These are phyloP conservation scores for Ustilago hordei DNA, from an alignment of 1,284 basidiomycete species.

Conservation along the genomic window DNA sequence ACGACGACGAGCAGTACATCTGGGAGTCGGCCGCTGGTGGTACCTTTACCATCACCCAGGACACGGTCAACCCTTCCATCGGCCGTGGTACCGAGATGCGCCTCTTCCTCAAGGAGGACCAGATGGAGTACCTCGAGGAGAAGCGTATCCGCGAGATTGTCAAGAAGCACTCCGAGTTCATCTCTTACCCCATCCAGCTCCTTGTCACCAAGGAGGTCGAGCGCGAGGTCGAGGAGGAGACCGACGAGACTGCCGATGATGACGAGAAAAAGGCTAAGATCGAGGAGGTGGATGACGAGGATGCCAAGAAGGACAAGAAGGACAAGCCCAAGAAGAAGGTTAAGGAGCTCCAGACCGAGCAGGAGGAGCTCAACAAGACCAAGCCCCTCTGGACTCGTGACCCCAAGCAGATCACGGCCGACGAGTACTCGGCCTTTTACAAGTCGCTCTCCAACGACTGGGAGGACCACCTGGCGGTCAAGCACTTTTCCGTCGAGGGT, in stretches of 20 bases:
- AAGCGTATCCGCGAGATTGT: conserved; percentile 99
- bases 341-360: conserved; percentile 76
- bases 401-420: conserved; percentile 88
- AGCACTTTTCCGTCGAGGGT: conserved; percentile 99
- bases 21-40: conserved; percentile 99
- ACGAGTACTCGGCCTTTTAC: conserved; percentile 98
- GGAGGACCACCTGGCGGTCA: conserved; percentile 97
- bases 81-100: conserved; percentile 96
- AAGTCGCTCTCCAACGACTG: conserved; percentile 99
- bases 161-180: conserved; percentile 99
- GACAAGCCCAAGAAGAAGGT: conserved; percentile 91
- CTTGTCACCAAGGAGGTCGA: conserved; percentile 99
- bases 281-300: conserved; percentile 83
- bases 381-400: conserved; percentile 99
- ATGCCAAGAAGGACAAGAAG: conserved; percentile 76
- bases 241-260: conserved; percentile 74
- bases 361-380: conserved; percentile 99
- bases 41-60: conserved; percentile 98
- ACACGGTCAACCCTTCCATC: conserved; percentile 87
- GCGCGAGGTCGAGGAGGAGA: conserved; percentile 84
- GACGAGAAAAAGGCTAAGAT: conserved; percentile 80
- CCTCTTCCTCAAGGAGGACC: conserved; percentile 97
- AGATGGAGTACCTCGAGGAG: conserved; percentile 98
- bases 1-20: conserved; percentile 99
- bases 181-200: conserved; percentile 99